phyloP scores from a whole-genome alignment of 1,139 yeast species.

The Hansenula anomala region DNA sequence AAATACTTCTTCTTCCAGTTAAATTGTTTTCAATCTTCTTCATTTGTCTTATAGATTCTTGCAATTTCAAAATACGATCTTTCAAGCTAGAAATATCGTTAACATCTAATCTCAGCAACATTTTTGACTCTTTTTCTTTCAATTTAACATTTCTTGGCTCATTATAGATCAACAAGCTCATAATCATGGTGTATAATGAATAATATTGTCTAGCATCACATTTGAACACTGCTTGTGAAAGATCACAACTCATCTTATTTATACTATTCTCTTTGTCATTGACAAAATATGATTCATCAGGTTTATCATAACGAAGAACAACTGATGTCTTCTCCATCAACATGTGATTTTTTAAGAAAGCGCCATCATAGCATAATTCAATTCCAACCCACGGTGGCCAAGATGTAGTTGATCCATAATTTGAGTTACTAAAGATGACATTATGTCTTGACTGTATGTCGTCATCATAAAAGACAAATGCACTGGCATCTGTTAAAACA shows the following conservation, averaged over 20 bases:
- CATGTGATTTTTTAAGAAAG: conserved; percentile 48
- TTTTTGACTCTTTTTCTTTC: conserved; percentile 58
- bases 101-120: conserved; percentile 65
- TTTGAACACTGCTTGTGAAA: conserved; percentile 64
- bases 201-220: conserved; percentile 75
- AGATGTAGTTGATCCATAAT: conserved; percentile 35
- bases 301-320: conserved; percentile 50
- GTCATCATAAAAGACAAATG: conserved; percentile 57
- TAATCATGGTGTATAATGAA: conserved; percentile 56
- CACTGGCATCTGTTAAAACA: conserved; percentile 61
- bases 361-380: conserved; percentile 74
- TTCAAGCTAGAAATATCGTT: conserved; percentile 56
- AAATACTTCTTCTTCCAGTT: conserved; percentile 24
- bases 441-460: conserved; percentile 38
- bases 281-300: conserved; percentile 24
- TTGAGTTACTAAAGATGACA: conserved; percentile 35
- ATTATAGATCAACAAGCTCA: conserved; percentile 61
- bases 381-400: conserved; percentile 90
- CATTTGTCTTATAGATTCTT: conserved; percentile 45
- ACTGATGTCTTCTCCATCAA: conserved; percentile 62
- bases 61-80: conserved; percentile 48
- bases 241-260: conserved; percentile 49
- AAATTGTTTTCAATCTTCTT: conserved; percentile 38
- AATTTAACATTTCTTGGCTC: conserved; percentile 58
- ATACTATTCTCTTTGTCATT: conserved; percentile 31